Conservation (phyloP, 2,329 filamentous ascomycete genomes). For the Colletotrichum neosansevieriae region DNA sequence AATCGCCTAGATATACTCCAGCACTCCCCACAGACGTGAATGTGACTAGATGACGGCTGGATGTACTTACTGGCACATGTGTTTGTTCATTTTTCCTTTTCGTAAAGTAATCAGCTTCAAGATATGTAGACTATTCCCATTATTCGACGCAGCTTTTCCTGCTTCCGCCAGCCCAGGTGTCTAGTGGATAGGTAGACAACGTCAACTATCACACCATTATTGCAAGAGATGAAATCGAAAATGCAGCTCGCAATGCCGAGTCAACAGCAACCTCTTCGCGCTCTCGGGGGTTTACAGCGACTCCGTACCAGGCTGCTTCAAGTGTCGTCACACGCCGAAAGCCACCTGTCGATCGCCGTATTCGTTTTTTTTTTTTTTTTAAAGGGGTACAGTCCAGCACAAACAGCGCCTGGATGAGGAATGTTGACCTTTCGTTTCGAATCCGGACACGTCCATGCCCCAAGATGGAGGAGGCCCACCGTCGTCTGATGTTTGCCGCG, state of each 20-base stretch:
- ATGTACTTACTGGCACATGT: no score
- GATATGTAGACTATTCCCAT: no score
- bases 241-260: not conserved
- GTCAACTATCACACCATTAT: not conserved
- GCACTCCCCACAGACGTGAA: no score
- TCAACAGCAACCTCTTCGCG: constrained; percentile 16
- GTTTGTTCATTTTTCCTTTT: not conserved
- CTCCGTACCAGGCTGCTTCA: constrained; percentile 9
- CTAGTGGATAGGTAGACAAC: not conserved
- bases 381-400: not conserved
- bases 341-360: constrained; percentile 21
- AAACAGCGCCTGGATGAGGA: constrained; percentile 6
- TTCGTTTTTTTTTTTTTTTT: no score
- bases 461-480: constrained; percentile 14
- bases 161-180: no score
- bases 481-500: constrained; percentile 14
- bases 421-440: constrained; percentile 17
- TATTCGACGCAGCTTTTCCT: no score
- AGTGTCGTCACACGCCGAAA: constrained; percentile 2
- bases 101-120: no score
- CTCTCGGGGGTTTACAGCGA: constrained; percentile 11
- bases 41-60: not conserved
- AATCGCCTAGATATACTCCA: not conserved
- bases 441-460: constrained; percentile 29
- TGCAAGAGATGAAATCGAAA: not conserved